Conservation (phyloP, 2,329 filamentous ascomycete species). For the Chaetomium sp. region DNA sequence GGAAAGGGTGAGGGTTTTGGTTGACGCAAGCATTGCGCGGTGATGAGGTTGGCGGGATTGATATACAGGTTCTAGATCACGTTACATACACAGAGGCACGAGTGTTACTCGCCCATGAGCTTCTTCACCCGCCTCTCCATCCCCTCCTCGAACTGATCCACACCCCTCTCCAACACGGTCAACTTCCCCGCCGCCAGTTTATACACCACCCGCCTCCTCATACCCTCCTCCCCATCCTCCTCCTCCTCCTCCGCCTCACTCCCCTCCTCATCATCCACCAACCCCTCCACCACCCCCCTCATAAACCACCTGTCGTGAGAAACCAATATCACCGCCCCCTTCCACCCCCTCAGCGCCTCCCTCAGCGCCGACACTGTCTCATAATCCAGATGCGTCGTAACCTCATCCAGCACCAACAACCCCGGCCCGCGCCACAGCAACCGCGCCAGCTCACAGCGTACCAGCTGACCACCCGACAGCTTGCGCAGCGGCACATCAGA, state of each 20-base stretch:
- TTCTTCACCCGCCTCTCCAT: constrained; percentile 61
- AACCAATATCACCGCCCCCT: constrained; percentile 74
- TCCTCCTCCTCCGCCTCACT: constrained; percentile 42
- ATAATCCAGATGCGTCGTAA: constrained; percentile 83
- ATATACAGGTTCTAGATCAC: background rate
- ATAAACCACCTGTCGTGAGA: constrained; percentile 85
- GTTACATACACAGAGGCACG: background rate
- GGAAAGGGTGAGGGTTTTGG: constrained; percentile 50
- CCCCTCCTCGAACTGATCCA: constrained; percentile 65
- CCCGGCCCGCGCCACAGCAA: constrained; percentile 71
- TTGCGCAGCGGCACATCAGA: constrained; percentile 73
- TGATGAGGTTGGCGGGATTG: background rate
- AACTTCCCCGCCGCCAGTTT: constrained; percentile 61
- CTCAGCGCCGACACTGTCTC: constrained; percentile 75
- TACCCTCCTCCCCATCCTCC: constrained; percentile 45
- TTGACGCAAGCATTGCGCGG: constrained; percentile 32
- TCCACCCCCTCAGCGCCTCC: constrained; percentile 66
- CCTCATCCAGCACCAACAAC: constrained; percentile 75
- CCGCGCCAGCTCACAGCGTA: constrained; percentile 64
- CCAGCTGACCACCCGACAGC: constrained; percentile 79
- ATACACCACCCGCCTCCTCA: constrained; percentile 60
- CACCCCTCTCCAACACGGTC: constrained; percentile 58
- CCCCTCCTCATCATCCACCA: constrained; percentile 44
- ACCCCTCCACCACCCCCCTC: constrained; percentile 69
- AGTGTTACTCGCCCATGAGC: constrained; percentile 38